Base-by-base conservation (phyloP, 2,329 filamentous ascomycete species). In the Corynespora cassiicola region DNA sequence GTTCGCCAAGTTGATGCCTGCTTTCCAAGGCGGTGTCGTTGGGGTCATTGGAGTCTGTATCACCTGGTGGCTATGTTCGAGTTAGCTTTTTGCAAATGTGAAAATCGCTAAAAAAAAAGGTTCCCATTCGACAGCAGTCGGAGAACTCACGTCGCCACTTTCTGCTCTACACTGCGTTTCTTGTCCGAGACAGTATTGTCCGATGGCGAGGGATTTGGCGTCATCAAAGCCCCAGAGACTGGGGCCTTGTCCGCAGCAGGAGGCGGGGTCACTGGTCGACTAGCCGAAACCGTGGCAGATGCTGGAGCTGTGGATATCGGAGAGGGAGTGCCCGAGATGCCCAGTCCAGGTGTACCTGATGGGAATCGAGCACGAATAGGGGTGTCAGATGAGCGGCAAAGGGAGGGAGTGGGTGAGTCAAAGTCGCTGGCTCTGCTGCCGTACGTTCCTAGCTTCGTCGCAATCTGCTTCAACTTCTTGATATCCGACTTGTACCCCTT, bases 401-500 rank as follows among this genome's bases (percentile, higher is more conserved):
- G 35, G 3, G 58, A 61, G 11, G 59, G 64, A 6, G 50, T 53
- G 11, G 62, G 60, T 3, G 61, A 63, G 11, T 56, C 56, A 7
- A 58, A 34, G 11, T 66, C 61, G 33, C 45, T 51, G 7, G 50
- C 32, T 27, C 55, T 50, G 39, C 45, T 52, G 16, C 50, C 56
- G 34, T 52, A 56, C 23, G 34, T 53, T 20, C 54, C 50, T 21
- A 58, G 44, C n/a, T 56, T 53, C 2, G 52, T 36, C 16, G 51
- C 58, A 8, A 59, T 47, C 24, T 45, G 54, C 25, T 65, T 65
- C 22, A 66, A 46, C 32, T 65, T 66, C 38, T 61, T 66, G 37
- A 68, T 65, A 22, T 68, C 64, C 15, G 58, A 61, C 47, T 70
- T 74, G 56, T 75, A 77, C 11, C 70, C 70, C 34, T 66, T 69